Evolutionary conservation across 495 filamentous ascomycete species (phyloP).

Genomic region (Delitschia confertaspora): DNA sequence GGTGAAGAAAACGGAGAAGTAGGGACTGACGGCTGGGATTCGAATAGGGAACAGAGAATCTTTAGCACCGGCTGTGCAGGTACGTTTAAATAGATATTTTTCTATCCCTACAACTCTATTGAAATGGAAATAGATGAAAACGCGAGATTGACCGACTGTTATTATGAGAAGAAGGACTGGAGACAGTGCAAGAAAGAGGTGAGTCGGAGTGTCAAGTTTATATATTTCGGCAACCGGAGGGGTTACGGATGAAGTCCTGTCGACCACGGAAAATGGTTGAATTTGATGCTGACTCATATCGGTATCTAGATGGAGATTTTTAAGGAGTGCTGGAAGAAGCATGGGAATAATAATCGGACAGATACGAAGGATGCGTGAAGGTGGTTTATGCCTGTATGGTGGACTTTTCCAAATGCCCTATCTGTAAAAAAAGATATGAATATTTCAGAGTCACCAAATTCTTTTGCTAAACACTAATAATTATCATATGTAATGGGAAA

Average conservation of each 20-base stretch:
- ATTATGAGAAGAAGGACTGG: constrained; percentile 96
- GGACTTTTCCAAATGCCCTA: too few relatives aligned
- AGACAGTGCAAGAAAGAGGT: constrained; percentile 82
- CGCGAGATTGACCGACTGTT: constrained; percentile 85
- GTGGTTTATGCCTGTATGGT: too few relatives aligned
- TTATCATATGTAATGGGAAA: too few relatives aligned
- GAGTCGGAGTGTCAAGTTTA: constrained; percentile 32
- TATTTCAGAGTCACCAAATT: too few relatives aligned
- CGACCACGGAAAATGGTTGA: constrained; percentile 2
- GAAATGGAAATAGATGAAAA: constrained; percentile 59
- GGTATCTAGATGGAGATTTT: constrained; percentile 77
- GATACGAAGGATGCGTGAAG: constrained; percentile 56
- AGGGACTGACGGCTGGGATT: constrained; percentile 21
- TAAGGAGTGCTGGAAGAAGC: constrained; percentile 82
- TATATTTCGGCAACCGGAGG: constrained; percentile 4
- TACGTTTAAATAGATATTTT: constrained; percentile 35
- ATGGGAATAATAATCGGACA: constrained; percentile 81
- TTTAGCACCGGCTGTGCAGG: constrained; percentile 92
- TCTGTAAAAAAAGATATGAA: too few relatives aligned
- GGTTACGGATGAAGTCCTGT: background rate
- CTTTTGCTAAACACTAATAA: too few relatives aligned
- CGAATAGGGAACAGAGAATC: constrained; percentile 88
- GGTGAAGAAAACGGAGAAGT: background rate
- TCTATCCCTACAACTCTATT: background rate
- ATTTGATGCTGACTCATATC: constrained; percentile 1